A percentile compares a stretch with the other conserved stretches of the same genome.
phyloP scores from a whole-genome alignment of 192 early-diverging fungal genomes.

The Rhizophagus sp. region DNA sequence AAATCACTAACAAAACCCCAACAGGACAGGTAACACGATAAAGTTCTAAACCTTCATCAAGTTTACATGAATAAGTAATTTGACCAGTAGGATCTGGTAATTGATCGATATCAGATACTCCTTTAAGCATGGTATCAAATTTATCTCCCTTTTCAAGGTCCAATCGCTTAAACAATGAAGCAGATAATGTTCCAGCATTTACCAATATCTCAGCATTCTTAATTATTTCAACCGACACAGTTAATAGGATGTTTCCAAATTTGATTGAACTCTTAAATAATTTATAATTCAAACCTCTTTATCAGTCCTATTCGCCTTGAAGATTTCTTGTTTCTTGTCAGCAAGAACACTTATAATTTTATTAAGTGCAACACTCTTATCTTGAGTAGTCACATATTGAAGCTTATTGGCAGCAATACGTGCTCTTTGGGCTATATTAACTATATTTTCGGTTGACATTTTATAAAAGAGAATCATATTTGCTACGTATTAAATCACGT shows the following conservation, averaged over 20 bases:
- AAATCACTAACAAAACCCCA: slow-evolving; percentile 95
- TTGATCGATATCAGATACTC: slow-evolving; percentile 84
- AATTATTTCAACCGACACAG: neutral
- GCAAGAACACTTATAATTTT: slow-evolving; percentile 69
- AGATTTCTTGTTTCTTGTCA: slow-evolving; percentile 65
- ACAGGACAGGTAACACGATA: slow-evolving; percentile 93
- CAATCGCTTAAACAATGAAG: slow-evolving; percentile 82
- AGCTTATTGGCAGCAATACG: slow-evolving; percentile 73
- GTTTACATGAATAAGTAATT: slow-evolving; percentile 70
- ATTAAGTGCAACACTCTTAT: slow-evolving; percentile 77
- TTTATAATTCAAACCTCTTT: slow-evolving; percentile 53
- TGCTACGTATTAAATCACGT: too few relatives aligned
- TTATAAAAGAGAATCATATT: too few relatives aligned
- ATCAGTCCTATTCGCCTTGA: slow-evolving; percentile 79
- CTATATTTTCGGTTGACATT: too few relatives aligned
- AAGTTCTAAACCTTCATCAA: slow-evolving; percentile 85
- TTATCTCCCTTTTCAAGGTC: slow-evolving; percentile 87
- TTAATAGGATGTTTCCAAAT: neutral
- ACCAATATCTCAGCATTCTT: slow-evolving; percentile 70
- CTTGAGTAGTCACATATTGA: slow-evolving; percentile 64
- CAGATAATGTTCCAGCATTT: slow-evolving; percentile 69
- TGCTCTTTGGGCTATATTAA: slow-evolving; percentile 35
- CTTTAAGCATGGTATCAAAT: slow-evolving; percentile 81
- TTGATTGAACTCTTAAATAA: neutral
- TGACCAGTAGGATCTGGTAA: slow-evolving; percentile 85